Conservation (phyloP, 805 yeast genomes). For the Candida argentea region DNA sequence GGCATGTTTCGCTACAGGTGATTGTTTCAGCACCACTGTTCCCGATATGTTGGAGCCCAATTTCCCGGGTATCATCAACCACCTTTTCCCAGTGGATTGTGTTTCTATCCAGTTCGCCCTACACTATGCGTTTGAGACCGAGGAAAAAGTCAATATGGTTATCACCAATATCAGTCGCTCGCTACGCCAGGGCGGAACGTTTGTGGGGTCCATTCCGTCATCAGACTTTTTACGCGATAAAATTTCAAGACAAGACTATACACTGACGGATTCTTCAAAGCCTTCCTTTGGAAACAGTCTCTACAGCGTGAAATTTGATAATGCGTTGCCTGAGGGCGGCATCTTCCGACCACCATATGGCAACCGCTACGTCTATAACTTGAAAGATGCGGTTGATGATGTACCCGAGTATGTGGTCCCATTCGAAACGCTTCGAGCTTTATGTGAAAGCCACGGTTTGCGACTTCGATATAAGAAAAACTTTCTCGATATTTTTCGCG, state of each 20-base stretch:
- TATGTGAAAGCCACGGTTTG: constrained; percentile 78
- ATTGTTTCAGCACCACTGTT: constrained; percentile 67
- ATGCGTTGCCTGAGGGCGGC: constrained; percentile 67
- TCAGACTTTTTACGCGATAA: constrained; percentile 72
- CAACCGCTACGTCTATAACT: constrained; percentile 67
- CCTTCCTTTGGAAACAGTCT: constrained; percentile 77
- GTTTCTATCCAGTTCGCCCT: constrained; percentile 88
- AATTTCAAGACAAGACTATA: constrained; percentile 36
- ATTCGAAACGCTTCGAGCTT: constrained; percentile 71
- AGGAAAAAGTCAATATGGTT: constrained; percentile 63
- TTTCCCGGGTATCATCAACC: constrained; percentile 50
- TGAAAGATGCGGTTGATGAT: constrained; percentile 90
- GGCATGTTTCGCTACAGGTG: constrained; percentile 85
- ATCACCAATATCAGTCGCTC: constrained; percentile 68
- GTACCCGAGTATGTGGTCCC: constrained; percentile 97
- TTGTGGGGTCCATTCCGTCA: constrained; percentile 91
- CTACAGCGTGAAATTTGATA: constrained; percentile 73
- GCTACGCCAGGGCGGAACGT: constrained; percentile 72
- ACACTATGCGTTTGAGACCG: constrained; percentile 90
- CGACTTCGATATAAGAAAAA: constrained; percentile 63
- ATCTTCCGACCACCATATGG: constrained; percentile 72
- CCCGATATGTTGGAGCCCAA: constrained; percentile 56
- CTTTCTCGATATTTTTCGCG: constrained; percentile 72
- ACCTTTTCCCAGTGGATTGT: constrained; percentile 71
- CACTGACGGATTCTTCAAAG: constrained; percentile 19